A percentile compares a stretch with the other conserved stretches of the same genome.
Conservation (phyloP, 2,329 filamentous ascomycete species). For the Juglanconis sp. region DNA sequence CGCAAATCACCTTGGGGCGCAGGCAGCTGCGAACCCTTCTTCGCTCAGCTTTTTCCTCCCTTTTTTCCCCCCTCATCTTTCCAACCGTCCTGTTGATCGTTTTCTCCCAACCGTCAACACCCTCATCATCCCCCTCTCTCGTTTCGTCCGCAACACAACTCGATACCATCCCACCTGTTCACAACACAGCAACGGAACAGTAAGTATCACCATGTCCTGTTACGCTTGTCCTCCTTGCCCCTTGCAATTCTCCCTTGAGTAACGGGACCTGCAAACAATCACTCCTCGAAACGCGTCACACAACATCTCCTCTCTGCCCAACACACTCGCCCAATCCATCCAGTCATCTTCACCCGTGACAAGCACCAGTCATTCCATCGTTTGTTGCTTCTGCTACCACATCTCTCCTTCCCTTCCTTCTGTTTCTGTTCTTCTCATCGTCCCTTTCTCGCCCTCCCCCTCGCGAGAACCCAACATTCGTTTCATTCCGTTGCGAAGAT, state of each 20-base stretch:
- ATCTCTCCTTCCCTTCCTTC: background rate
- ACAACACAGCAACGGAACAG: slow-evolving; percentile 1
- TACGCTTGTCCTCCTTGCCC: slow-evolving; percentile 11
- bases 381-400: background rate
- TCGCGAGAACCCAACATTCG: background rate
- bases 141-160: background rate
- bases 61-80: background rate
- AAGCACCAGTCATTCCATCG: slow-evolving; percentile 1
- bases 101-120: background rate
- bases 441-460: background rate
- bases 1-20: background rate
- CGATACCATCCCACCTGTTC: background rate
- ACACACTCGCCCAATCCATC: slow-evolving; percentile 3
- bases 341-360: slow-evolving; percentile 4
- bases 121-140: background rate
- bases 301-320: slow-evolving; percentile 15
- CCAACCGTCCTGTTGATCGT: background rate
- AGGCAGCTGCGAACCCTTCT: background rate
- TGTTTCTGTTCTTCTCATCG: background rate
- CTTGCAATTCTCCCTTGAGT: slow-evolving; percentile 11
- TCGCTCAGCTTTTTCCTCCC: background rate
- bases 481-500: slow-evolving; percentile 1
- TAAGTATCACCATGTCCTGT: slow-evolving; percentile 9
- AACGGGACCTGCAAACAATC: slow-evolving; percentile 17
- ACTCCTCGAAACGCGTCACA: slow-evolving; percentile 17